Evolutionary conservation across 148 eudicot species (phyloP).

Genomic region (Cornus controversa): DNA sequence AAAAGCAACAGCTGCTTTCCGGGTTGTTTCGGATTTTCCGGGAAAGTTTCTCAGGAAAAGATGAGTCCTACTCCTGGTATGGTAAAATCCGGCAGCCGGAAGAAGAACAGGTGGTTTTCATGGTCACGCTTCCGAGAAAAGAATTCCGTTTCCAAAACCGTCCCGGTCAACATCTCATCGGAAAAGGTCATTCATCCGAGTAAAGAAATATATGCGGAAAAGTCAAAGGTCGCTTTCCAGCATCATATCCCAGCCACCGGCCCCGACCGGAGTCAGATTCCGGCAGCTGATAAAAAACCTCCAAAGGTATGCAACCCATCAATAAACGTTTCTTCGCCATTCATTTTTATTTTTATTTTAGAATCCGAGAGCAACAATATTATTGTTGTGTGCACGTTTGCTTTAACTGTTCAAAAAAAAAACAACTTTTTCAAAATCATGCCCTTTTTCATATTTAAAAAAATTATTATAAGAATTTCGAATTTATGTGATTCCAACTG

Average conservation of each 20-base stretch:
- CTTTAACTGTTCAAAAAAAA: too few relatives aligned
- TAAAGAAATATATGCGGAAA: neutral
- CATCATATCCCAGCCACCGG: neutral
- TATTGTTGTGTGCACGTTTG: too few relatives aligned
- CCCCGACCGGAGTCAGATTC: neutral
- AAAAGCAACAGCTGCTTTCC: neutral
- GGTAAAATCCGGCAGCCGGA: slow-evolving; percentile 7
- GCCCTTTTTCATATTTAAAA: too few relatives aligned
- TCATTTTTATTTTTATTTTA: too few relatives aligned
- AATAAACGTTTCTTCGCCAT: too few relatives aligned
- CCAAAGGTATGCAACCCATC: neutral
- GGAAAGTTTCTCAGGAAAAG: neutral
- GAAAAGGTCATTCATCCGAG: neutral
- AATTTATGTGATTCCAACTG: too few relatives aligned
- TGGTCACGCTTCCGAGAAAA: neutral
- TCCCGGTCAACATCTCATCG: neutral
- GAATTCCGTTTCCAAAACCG: slow-evolving; percentile 10
- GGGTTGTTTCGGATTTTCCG: slow-evolving; percentile 26
- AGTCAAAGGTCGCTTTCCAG: neutral
- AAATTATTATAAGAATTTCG: too few relatives aligned
- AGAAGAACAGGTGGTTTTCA: slow-evolving; percentile 2
- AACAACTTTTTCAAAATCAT: too few relatives aligned
- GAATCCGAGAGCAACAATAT: too few relatives aligned
- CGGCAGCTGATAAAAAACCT: neutral
- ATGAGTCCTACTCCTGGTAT: neutral